Evolutionary conservation across 257 asterid genomes (phyloP), one percentile per base, ranked within the genome.

Genomic region (Plectranthus barbatus): DNA sequence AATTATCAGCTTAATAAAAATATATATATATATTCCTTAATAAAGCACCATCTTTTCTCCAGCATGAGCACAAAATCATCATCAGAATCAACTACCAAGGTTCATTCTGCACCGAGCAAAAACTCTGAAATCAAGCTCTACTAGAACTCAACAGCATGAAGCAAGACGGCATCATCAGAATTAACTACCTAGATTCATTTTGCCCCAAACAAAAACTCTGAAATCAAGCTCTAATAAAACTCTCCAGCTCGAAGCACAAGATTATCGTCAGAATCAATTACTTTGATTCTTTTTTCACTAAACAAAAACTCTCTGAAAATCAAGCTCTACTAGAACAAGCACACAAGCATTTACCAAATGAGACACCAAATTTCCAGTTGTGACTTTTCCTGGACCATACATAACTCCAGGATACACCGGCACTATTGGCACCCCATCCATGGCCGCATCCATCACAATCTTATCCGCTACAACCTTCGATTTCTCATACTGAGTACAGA

Each of bases 361-460:
- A 1, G 96, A 89, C 51, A 92, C 77, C 37, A 78, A 57, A 76
- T 92, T 89, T 69, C 95, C 97, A 62, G 85, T 71, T 9, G 98
- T 84, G 39, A 84, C 76, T 77, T 92, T 92, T 49, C 98, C 98
- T 0, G 93, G 83, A 34, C 98, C 98, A 68, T 89, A 92, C 48
- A 92, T 76, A 65, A 92, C 98, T 71, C 98, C 97, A 0, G 98
- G 98, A 72, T 92, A 92, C 68, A 89, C 86, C 6, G 83, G 86
- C 77, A 89, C 82, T 24, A 92, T 84, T 0, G 93, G 91, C 41
- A 86, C 79, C 62, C 95, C 91, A 49, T 89, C 95, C 8, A 79
- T 64, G 3, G 85, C 95, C 68, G 98, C 98, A 24, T 83, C 95
- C 58, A 92, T 51, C 1, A 93, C 95, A 54, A 92, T 80, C 79